A percentile compares a stretch with the other conserved stretches of the same genome.
These are phyloP conservation scores for Citeromyces siamensis DNA, from an alignment of 1,139 yeast species.

Conservation along the genomic window DNA sequence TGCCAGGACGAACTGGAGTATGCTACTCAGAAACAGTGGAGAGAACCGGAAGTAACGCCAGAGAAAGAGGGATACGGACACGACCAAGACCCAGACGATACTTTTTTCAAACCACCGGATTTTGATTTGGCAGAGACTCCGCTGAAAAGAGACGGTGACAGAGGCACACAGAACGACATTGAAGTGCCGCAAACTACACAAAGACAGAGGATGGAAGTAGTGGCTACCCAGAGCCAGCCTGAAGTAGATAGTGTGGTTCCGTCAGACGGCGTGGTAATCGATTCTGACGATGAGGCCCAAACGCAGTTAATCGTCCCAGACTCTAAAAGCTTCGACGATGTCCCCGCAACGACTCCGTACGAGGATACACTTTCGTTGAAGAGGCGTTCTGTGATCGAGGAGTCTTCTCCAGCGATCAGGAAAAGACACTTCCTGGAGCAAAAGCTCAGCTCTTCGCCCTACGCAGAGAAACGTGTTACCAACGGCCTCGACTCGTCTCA, in stretches of 20 bases:
- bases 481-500: neutral
- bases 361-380: conserved; percentile 1
- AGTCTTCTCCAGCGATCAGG: conserved; percentile 6
- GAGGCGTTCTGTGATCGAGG: conserved; percentile 5
- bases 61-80: too few relatives aligned
- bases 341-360: neutral
- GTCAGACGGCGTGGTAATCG: neutral
- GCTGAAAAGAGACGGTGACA: conserved; percentile 3
- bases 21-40: neutral
- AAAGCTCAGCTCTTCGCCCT: neutral
- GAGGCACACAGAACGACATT: neutral
- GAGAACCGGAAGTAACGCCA: neutral
- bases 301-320: conserved; percentile 1
- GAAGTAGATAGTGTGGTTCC: neutral
- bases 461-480: neutral
- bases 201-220: neutral
- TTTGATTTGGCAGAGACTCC: conserved; percentile 13
- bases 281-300: conserved; percentile 1
- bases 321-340: conserved; percentile 1
- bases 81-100: conserved; percentile 11
- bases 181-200: neutral
- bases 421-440: neutral
- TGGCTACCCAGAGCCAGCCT: neutral
- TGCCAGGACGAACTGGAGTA: conserved; percentile 4
- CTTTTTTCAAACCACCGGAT: conserved; percentile 15